A percentile compares a stretch with the other conserved stretches of the same genome.
Evolutionary conservation across 2,329 filamentous ascomycete genomes (phyloP).

Genomic region (Trichoderma harzianum): DNA sequence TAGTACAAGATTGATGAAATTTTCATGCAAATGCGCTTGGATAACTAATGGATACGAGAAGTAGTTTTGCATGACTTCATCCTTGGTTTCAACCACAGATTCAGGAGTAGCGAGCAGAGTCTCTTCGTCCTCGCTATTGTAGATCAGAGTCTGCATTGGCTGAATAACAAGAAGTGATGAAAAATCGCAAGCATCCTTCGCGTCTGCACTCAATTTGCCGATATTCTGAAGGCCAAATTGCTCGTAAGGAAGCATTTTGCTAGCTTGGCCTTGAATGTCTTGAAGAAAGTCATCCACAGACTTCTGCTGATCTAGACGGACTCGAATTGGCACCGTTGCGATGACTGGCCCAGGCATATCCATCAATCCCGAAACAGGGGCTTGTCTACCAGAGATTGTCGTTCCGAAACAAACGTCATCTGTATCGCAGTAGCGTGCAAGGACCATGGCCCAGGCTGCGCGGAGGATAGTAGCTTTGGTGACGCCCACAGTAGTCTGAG

Average conservation of each 20-base stretch:
- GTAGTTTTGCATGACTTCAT: constrained; percentile 10
- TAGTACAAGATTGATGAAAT: constrained; percentile 5
- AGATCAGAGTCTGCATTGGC: neutral
- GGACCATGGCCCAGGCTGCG: constrained; percentile 33
- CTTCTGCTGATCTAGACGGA: constrained; percentile 9
- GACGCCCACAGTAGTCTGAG: neutral
- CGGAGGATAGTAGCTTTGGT: constrained; percentile 26
- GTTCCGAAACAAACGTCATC: constrained; percentile 23
- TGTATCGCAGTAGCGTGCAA: constrained; percentile 35
- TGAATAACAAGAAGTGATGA: constrained; percentile 23
- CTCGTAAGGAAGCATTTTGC: constrained; percentile 22
- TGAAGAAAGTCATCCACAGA: constrained; percentile 14
- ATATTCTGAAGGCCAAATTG: constrained; percentile 27
- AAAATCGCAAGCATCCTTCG: constrained; percentile 23
- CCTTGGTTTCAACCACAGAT: neutral
- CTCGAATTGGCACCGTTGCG: constrained; percentile 18
- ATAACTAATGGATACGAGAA: constrained; percentile 17
- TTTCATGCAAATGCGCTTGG: constrained; percentile 3
- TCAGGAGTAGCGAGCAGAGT: neutral
- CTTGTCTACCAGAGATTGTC: constrained; percentile 23
- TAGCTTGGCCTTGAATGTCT: constrained; percentile 18
- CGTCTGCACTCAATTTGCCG: constrained; percentile 17
- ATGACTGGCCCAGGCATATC: constrained; percentile 21
- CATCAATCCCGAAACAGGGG: constrained; percentile 21
- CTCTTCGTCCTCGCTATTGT: neutral